These are phyloP conservation scores for Trichoderma polysporum DNA, from an alignment of 2,329 filamentous ascomycete species.

Conservation along the genomic window DNA sequence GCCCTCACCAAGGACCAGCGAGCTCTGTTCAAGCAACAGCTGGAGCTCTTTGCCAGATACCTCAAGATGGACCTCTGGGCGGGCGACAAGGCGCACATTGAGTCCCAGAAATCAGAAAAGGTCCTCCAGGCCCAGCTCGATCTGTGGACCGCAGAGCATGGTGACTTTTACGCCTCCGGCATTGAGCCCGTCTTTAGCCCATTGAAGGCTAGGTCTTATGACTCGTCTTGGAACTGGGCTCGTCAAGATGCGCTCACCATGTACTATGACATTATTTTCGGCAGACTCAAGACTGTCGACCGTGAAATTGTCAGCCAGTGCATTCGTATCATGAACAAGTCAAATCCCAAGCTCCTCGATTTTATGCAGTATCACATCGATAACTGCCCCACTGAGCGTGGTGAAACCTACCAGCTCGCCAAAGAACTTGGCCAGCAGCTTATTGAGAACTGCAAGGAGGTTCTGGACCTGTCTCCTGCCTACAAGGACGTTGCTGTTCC, in stretches of 20 bases:
- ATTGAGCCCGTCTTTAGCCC: conserved; percentile 93
- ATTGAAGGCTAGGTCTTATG: conserved; percentile 93
- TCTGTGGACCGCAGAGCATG: conserved; percentile 92
- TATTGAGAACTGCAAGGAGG: conserved; percentile 96
- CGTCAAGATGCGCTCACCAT: conserved; percentile 95
- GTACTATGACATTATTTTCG: conserved; percentile 99
- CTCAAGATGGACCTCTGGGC: conserved; percentile 94
- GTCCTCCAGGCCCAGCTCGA: conserved; percentile 91
- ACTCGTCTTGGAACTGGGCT: conserved; percentile 99
- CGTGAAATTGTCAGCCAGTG: conserved; percentile 98
- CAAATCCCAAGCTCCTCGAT: conserved; percentile 90
- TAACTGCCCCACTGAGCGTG: conserved; percentile 93
- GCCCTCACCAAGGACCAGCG: conserved; percentile 96
- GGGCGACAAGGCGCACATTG: conserved; percentile 91
- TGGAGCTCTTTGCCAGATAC: conserved; percentile 92
- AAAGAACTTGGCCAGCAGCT: conserved; percentile 91
- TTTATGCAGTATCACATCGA: conserved; percentile 99
- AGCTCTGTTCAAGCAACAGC: conserved; percentile 95
- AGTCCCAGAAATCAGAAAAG: conserved; percentile 80
- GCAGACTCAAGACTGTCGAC: conserved; percentile 86
- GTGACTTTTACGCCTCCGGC: conserved; percentile 91
- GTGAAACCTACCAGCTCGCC: conserved; percentile 96
- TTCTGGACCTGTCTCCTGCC: conserved; percentile 76
- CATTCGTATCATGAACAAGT: conserved; percentile 99
- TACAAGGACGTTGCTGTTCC: conserved; percentile 96